Evolutionary conservation across 345 rosid species (phyloP), one percentile per base, ranked within the genome.

Genomic region (Eucalyptus cloeziana): DNA sequence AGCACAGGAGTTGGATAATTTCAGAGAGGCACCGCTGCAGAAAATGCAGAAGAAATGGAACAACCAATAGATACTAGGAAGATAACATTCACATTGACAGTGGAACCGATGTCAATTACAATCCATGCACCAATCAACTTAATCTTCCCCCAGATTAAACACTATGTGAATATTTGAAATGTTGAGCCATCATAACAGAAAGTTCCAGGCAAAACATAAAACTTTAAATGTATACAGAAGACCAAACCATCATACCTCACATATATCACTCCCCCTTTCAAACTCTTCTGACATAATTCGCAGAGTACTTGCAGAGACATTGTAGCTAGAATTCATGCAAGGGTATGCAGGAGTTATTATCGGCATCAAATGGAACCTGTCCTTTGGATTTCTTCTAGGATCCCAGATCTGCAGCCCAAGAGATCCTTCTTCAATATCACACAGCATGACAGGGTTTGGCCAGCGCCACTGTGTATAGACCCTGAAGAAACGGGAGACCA

Each of bases 331-430:
- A 92, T 98, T 98, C 99, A 98, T 98, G 92, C 94, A 94, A 25
- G 99, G 99, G 90, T 97, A 98, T 71, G 99, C 99, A 85, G 99
- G 99, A 91, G 99, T 98, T 67, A 97, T 98, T 88, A 98, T 98
- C 62, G 99, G 99, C 99, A 98, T 98, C 94, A 95, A 92, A 91
- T 98, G 99, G 91, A 47, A 92, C 89, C 95, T 91, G 89, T 98
- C 99, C 90, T 95, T 98, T 2, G 93, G 97, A 91, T 98, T 91
- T 94, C 94, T 95, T 93, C 98, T 94, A 71, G 99, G 99, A 94
- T 98, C 98, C 99, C 99, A 98, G 93, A 97, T 93, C 92, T 94
- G 99, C 92, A 96, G 96, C 88, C 99, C 99, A 81, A 96, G 97
- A 81, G 97, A 91, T 87, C 99, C 94, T 90, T 96, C 99, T 87